phyloP scores from a whole-genome alignment of 768 basidiomycete genomes.

The Phylloporus scabripes region DNA sequence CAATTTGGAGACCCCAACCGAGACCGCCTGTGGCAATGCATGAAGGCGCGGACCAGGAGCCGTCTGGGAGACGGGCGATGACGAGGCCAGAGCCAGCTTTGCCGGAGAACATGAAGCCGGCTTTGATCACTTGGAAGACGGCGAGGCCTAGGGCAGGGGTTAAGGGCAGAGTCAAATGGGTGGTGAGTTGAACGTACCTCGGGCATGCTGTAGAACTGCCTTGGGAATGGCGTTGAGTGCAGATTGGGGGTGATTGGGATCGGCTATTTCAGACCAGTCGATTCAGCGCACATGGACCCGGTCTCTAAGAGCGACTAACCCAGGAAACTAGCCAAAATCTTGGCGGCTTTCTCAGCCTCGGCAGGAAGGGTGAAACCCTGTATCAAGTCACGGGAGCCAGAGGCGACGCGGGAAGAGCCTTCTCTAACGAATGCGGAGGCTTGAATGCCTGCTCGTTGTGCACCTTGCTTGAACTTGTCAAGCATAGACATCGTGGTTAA shows the following conservation, averaged over 20 bases:
- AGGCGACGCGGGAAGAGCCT: conserved; percentile 62
- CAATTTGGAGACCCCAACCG: conserved; percentile 93
- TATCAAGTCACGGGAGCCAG: conserved; percentile 70
- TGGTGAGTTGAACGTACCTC: conserved; percentile 51
- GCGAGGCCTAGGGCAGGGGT: conserved; percentile 68
- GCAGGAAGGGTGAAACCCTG: conserved; percentile 87
- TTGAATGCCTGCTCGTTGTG: conserved; percentile 76
- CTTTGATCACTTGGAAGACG: conserved; percentile 90
- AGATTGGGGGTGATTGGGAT: conserved; percentile 81
- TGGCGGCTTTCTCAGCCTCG: conserved; percentile 91
- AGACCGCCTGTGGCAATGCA: conserved; percentile 96
- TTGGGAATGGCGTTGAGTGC: conserved; percentile 94
- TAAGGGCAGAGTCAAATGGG: background rate
- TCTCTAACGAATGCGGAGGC: conserved; percentile 71
- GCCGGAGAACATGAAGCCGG: conserved; percentile 92
- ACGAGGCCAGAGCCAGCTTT: conserved; percentile 93
- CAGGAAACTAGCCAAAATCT: conserved; percentile 86
- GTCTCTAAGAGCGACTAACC: conserved; percentile 42
- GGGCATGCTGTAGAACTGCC: conserved; percentile 80
- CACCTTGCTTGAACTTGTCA: conserved; percentile 75
- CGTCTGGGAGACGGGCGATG: conserved; percentile 88
- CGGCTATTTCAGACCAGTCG: conserved; percentile 44
- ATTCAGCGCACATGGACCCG: background rate
- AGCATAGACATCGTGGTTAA: conserved; percentile 49
- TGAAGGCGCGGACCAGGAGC: conserved; percentile 94